phyloP scores from a whole-genome alignment of 2,329 filamentous ascomycete species.

The Gremmenia infestans region DNA sequence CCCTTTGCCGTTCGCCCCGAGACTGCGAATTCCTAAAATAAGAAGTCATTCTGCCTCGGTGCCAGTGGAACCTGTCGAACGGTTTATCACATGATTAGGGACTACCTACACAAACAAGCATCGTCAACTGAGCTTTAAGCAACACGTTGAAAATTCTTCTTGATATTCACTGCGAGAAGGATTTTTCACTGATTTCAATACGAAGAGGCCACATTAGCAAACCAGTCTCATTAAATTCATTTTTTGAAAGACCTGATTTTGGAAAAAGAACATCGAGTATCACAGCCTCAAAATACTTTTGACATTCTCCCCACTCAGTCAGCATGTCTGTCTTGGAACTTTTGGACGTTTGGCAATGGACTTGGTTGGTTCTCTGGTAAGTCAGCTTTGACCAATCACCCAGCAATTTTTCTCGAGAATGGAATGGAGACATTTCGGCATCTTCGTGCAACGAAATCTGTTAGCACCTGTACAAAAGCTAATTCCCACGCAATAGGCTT shows the following conservation, averaged over 20 bases:
- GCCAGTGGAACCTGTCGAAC: neutral
- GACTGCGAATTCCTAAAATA: constrained; percentile 1
- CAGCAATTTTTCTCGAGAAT: neutral
- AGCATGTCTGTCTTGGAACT: constrained; percentile 8
- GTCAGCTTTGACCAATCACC: neutral
- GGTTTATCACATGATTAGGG: neutral
- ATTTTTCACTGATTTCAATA: neutral
- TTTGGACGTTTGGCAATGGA: constrained; percentile 14
- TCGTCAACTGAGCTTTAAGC: neutral
- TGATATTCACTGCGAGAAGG: too few species aligned
- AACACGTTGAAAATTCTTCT: too few species aligned
- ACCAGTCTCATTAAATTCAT: neutral
- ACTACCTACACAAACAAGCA: neutral
- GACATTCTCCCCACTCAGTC: neutral
- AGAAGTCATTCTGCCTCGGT: constrained; percentile 10
- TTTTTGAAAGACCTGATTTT: neutral
- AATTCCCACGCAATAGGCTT: constrained; percentile 48
- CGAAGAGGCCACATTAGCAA: constrained; percentile 10
- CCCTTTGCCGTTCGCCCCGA: neutral
- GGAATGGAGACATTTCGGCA: neutral
- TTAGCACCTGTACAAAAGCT: neutral
- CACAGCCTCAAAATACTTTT: too few species aligned
- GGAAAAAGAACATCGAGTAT: too few species aligned
- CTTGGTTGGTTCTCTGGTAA: constrained; percentile 25
- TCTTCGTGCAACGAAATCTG: neutral